phyloP scores from a whole-genome alignment of 2,329 filamentous ascomycete genomes.

The Curvularia sp. region DNA sequence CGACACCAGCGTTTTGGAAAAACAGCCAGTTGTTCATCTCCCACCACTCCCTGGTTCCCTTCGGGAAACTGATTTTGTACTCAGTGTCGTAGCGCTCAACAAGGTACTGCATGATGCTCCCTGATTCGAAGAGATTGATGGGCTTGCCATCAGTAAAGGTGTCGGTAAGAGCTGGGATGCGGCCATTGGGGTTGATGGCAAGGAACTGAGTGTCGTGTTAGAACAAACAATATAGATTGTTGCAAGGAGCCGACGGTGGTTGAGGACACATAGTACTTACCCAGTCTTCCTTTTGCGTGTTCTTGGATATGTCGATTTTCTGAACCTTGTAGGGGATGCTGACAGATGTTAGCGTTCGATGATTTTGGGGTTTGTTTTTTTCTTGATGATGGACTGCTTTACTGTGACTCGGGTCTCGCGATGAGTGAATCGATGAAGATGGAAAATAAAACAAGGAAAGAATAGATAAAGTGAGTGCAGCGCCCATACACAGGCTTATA shows the following conservation, averaged over 20 bases:
- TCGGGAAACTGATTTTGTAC: constrained; percentile 81
- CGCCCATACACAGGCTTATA: not conserved
- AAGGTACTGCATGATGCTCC: constrained; percentile 84
- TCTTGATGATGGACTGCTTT: not conserved
- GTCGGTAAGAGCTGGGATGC: constrained; percentile 87
- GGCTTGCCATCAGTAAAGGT: constrained; percentile 72
- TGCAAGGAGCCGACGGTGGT: not conserved
- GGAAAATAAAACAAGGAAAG: not conserved
- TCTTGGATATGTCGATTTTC: constrained; percentile 73
- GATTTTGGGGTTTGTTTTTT: not conserved
- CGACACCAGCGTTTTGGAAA: constrained; percentile 77
- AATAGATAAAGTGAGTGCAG: not conserved
- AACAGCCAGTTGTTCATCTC: constrained; percentile 77
- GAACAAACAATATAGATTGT: not conserved
- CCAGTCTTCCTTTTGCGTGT: constrained; percentile 82
- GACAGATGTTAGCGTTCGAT: not conserved
- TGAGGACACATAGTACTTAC: not conserved
- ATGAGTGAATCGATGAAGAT: not conserved
- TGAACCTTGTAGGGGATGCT: constrained; percentile 77
- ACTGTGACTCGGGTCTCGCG: not conserved
- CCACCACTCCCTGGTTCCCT: constrained; percentile 74
- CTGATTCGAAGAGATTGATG: constrained; percentile 82
- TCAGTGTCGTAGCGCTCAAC: constrained; percentile 81
- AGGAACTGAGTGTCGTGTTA: constrained; percentile 65
- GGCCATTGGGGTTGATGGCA: constrained; percentile 90